These are phyloP conservation scores for Diaporthe aspalathi DNA, from an alignment of 2,329 filamentous ascomycete species.

Conservation along the genomic window DNA sequence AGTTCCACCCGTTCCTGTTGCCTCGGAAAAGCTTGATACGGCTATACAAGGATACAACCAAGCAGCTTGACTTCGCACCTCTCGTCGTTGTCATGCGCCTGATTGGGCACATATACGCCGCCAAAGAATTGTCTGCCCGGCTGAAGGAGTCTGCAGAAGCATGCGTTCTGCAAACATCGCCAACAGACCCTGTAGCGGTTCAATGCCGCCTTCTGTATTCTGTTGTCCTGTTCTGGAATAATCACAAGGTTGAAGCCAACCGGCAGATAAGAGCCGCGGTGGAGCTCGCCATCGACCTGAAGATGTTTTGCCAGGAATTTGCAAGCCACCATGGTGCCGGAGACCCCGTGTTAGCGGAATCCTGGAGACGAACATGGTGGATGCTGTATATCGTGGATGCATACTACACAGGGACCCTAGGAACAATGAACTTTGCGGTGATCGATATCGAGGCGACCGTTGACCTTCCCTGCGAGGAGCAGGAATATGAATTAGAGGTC, in stretches of 20 bases:
- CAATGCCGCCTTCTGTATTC: constrained; percentile 7
- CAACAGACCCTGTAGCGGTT: neutral
- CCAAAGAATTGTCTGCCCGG: neutral
- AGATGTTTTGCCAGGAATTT: constrained; percentile 13
- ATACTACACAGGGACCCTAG: constrained; percentile 7
- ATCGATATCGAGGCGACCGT: constrained; percentile 7
- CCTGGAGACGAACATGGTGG: constrained; percentile 14
- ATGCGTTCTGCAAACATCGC: neutral
- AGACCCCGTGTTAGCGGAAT: neutral
- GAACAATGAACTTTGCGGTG: constrained; percentile 11
- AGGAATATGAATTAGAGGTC: constrained; percentile 1
- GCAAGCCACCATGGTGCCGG: neutral
- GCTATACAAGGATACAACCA: neutral
- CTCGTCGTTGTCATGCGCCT: neutral
- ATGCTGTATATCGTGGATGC: constrained; percentile 3
- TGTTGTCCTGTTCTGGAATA: constrained; percentile 2
- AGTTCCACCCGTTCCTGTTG: constrained; percentile 3
- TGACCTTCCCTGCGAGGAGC: neutral
- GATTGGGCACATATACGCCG: neutral
- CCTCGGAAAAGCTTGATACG: neutral
- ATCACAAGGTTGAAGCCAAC: constrained; percentile 1
- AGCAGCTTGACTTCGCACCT: neutral
- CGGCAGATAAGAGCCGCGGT: neutral
- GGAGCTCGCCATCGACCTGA: neutral
- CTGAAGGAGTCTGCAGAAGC: neutral